Evolutionary conservation across 495 filamentous ascomycete species (phyloP), one percentile per base, ranked within the genome.

Genomic region (Aspergillus biplanus): DNA sequence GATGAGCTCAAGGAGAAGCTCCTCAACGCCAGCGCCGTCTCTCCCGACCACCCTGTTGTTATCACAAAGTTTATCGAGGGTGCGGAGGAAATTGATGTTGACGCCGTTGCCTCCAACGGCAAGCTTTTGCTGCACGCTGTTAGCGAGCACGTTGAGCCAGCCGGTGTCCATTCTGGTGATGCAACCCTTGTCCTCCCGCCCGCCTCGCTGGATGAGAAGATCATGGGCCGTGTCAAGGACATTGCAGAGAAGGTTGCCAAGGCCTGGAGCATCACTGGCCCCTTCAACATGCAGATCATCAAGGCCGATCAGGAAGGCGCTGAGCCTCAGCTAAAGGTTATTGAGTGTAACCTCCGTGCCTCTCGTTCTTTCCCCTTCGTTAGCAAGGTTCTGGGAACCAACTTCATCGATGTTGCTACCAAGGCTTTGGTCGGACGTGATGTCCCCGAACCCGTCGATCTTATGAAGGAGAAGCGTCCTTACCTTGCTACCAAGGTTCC

Each of bases 251-350:
- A 97, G 85, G 93, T 98, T 32, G 94, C 94, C 62, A 92, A 95
- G 77, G 94, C 95, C 50, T 97, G 94, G 92, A 93, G 82, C 70
- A 97, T 98, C 75, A 97, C 92, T 16, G 94, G 94, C 47, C 94
- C 94, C 39, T 98, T 97, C 86, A 98, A 98, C 83, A 97, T 98
- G 95, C 94, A 98, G 78, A 96, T 98, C 78, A 98, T 98, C 85
- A 97, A 97, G 80, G 93, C 91, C 48, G 81, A 89, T 5, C 67
- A 74, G 65, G 88, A 89, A 59, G 89, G 87, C 53, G 88, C 86
- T 33, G 85, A 90, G 66, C 86, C 90, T 18, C 76, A 81, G 55
- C 85, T 98, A 53, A 98, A 98, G 82, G 94, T 97, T 68, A 98
- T 98, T 66, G 94, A 98, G 80, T 98, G 94, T 83, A 98, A 98